Conservation (phyloP, 2,329 filamentous ascomycete species). For the Neonectria hederae region DNA sequence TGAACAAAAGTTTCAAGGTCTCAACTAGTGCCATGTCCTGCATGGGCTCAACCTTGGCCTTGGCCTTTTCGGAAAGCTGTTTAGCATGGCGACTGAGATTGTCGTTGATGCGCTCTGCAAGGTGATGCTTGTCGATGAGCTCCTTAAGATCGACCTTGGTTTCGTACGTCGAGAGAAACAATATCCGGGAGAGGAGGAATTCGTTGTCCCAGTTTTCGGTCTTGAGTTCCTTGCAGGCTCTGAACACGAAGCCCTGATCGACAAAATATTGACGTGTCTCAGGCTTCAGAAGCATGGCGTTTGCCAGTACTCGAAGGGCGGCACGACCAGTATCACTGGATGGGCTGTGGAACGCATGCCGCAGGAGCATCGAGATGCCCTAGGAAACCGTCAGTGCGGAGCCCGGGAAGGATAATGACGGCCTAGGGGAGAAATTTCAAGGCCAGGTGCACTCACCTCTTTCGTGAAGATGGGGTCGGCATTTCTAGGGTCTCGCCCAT, state of each 20-base stretch:
- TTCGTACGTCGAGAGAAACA: slow-evolving; percentile 60
- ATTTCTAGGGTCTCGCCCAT: slow-evolving; percentile 72
- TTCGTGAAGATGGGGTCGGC: slow-evolving; percentile 87
- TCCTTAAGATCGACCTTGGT: slow-evolving; percentile 58
- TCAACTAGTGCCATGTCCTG: slow-evolving; percentile 84
- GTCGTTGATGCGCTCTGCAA: slow-evolving; percentile 68
- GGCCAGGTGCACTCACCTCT: slow-evolving; percentile 62
- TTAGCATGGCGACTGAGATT: slow-evolving; percentile 77
- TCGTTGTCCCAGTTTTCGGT: slow-evolving; percentile 83
- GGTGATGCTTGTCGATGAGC: slow-evolving; percentile 55
- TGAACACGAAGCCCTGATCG: slow-evolving; percentile 63
- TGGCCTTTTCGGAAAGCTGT: slow-evolving; percentile 44
- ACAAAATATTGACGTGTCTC: slow-evolving; percentile 56
- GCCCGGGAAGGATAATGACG: slow-evolving; percentile 4
- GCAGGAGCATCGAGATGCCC: slow-evolving; percentile 78
- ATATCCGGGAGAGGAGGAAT: slow-evolving; percentile 70
- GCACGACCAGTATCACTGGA: slow-evolving; percentile 74
- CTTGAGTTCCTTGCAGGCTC: slow-evolving; percentile 76
- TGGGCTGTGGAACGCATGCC: slow-evolving; percentile 76
- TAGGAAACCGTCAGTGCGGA: slow-evolving; percentile 49
- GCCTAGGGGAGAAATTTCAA: neutral
- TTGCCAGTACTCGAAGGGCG: slow-evolving; percentile 82
- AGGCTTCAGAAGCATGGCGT: slow-evolving; percentile 69
- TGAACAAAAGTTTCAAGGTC: slow-evolving; percentile 89
- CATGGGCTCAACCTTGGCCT: slow-evolving; percentile 62